A percentile compares a stretch with the other conserved stretches of the same genome.
Conservation (phyloP, 805 yeast genomes). For the Debaryomyces tyrocola region DNA sequence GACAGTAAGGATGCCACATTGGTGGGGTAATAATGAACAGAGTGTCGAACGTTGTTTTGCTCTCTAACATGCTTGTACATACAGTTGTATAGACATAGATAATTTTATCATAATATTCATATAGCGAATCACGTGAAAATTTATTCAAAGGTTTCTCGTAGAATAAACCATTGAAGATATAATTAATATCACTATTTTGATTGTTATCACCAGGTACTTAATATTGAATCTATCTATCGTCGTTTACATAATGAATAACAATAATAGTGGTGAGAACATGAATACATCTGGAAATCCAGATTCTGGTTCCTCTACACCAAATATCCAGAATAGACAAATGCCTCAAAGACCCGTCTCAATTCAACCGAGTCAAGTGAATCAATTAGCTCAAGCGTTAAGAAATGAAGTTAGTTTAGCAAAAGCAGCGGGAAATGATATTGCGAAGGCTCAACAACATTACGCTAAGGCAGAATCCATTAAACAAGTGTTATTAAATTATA, state of each 20-base stretch:
- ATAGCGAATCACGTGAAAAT: conserved; percentile 18
- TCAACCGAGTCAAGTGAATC: conserved; percentile 55
- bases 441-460: conserved; percentile 62
- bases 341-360: conserved; percentile 24
- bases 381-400: conserved; percentile 58
- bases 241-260: not conserved
- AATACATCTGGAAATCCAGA: not conserved
- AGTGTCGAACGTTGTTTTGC: conserved; percentile 51
- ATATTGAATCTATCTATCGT: not conserved
- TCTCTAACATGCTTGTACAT: not conserved
- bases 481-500: conserved; percentile 56
- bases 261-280: conserved; percentile 1
- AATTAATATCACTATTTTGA: not conserved
- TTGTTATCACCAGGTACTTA: not conserved
- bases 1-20: conserved; percentile 32
- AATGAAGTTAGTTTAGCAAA: conserved; percentile 62
- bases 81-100: too few relatives aligned
- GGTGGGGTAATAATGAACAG: conserved; percentile 52
- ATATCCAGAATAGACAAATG: conserved; percentile 5
- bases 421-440: conserved; percentile 57
- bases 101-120: too few relatives aligned
- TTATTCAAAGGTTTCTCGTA: not conserved
- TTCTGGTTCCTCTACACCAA: not conserved
- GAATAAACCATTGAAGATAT: not conserved
- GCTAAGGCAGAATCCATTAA: conserved; percentile 64